These are phyloP conservation scores for Breynia disticha DNA, from an alignment of 441 rosid genomes.

Conservation along the genomic window DNA sequence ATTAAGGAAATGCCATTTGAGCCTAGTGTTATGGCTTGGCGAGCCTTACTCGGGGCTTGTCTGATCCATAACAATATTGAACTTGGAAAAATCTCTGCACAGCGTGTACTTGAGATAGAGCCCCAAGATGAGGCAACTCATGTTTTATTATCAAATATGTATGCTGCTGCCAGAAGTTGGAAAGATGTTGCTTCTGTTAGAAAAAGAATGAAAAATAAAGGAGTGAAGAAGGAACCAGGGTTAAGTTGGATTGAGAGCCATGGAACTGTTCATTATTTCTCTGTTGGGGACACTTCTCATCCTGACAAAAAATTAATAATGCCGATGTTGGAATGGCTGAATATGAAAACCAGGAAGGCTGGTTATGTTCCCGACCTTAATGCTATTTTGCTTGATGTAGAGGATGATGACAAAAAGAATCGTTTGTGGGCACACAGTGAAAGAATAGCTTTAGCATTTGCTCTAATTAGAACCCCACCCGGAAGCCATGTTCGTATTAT, in stretches of 20 bases:
- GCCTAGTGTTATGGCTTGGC: slow-evolving; percentile 70
- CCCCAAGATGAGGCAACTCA: slow-evolving; percentile 73
- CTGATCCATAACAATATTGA: slow-evolving; percentile 56
- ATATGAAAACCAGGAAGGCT: slow-evolving; percentile 46
- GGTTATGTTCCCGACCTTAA: slow-evolving; percentile 50
- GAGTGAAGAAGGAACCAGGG: slow-evolving; percentile 78
- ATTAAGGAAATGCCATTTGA: slow-evolving; percentile 53
- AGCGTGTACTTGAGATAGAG: slow-evolving; percentile 51
- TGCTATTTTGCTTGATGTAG: slow-evolving; percentile 45
- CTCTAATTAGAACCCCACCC: slow-evolving; percentile 43
- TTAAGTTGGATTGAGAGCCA: slow-evolving; percentile 82
- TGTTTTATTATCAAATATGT: slow-evolving; percentile 65
- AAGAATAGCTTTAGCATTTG: slow-evolving; percentile 75
- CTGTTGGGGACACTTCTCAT: slow-evolving; percentile 55
- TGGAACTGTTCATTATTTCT: slow-evolving; percentile 55
- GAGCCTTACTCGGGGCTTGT: slow-evolving; percentile 82
- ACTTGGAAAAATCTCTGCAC: slow-evolving; percentile 53
- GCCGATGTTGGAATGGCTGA: slow-evolving; percentile 83
- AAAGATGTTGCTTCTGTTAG: slow-evolving; percentile 49
- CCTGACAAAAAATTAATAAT: slow-evolving; percentile 49
- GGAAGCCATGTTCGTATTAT: slow-evolving; percentile 48
- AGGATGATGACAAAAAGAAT: slow-evolving; percentile 48
- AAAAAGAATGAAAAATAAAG: slow-evolving; percentile 55
- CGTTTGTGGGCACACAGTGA: slow-evolving; percentile 79
- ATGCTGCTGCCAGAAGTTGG: slow-evolving; percentile 69